These are phyloP conservation scores for Anaeramoeba ignava DNA, from an alignment of 78 protist species.

Conservation along the genomic window DNA sequence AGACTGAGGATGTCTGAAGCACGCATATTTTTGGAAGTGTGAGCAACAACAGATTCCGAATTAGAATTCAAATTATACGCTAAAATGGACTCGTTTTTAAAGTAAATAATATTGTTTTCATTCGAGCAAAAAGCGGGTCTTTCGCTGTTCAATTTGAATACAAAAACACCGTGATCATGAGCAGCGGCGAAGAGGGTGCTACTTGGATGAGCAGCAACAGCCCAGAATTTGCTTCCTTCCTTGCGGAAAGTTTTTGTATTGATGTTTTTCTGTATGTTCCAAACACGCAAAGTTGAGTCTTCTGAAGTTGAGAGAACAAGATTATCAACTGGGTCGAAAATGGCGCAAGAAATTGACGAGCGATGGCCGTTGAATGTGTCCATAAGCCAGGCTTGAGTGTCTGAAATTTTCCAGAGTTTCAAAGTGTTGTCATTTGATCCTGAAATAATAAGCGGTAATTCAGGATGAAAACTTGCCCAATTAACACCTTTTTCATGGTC, in stretches of 20 bases:
- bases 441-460: slow-evolving; percentile 78
- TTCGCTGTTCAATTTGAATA: background rate
- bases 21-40: too few species aligned
- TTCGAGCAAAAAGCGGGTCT: background rate
- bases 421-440: slow-evolving; percentile 89
- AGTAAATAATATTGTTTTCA: background rate
- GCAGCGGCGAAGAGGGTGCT: background rate
- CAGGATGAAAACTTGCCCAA: slow-evolving; percentile 95
- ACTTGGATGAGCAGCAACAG: background rate
- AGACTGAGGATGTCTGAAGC: too few species aligned
- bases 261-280: background rate
- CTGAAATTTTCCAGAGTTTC: slow-evolving; percentile 74
- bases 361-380: background rate
- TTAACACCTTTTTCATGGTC: slow-evolving; percentile 88
- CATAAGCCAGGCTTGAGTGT: background rate
- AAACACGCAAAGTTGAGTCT: background rate
- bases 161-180: background rate
- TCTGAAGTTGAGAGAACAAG: background rate
- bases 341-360: background rate
- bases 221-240: background rate
- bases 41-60: background rate
- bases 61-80: background rate
- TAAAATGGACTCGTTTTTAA: background rate
- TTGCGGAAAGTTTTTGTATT: background rate
- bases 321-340: background rate